Conservation (phyloP, 2,329 filamentous ascomycete genomes). For the Apiospora rasikravindrae region DNA sequence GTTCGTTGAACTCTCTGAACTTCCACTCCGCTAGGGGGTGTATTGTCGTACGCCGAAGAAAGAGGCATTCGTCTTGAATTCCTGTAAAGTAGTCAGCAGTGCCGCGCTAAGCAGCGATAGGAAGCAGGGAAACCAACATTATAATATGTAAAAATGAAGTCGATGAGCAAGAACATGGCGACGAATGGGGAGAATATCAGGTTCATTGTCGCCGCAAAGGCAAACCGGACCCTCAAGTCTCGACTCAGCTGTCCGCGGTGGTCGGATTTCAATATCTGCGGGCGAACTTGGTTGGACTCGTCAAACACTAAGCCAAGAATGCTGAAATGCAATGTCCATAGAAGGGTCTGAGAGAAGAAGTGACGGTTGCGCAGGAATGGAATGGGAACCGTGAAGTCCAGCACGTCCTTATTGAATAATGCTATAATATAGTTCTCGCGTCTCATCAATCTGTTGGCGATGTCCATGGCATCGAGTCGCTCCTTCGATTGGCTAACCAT, state of each 20-base stretch:
- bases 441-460: slow-evolving; percentile 95
- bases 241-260: slow-evolving; percentile 80
- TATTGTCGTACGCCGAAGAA: slow-evolving; percentile 88
- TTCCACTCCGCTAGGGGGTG: slow-evolving; percentile 97
- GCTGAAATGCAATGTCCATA: slow-evolving; percentile 90
- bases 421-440: slow-evolving; percentile 97
- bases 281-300: slow-evolving; percentile 82
- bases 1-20: slow-evolving; percentile 96
- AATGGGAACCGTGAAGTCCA: slow-evolving; percentile 84
- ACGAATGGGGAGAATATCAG: slow-evolving; percentile 86
- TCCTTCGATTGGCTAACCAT: slow-evolving; percentile 90
- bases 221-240: slow-evolving; percentile 77
- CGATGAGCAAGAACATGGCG: slow-evolving; percentile 82
- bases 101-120: not conserved
- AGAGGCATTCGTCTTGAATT: slow-evolving; percentile 93
- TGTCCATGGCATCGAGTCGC: slow-evolving; percentile 93
- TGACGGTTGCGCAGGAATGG: slow-evolving; percentile 82
- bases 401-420: slow-evolving; percentile 93
- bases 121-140: slow-evolving; percentile 62
- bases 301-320: slow-evolving; percentile 96
- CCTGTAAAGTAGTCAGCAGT: slow-evolving; percentile 54
- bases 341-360: slow-evolving; percentile 85
- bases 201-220: slow-evolving; percentile 85
- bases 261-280: slow-evolving; percentile 83
- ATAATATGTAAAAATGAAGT: slow-evolving; percentile 95